Conservation (phyloP, 495 filamentous ascomycete genomes). For the Trichoderma reesei region DNA sequence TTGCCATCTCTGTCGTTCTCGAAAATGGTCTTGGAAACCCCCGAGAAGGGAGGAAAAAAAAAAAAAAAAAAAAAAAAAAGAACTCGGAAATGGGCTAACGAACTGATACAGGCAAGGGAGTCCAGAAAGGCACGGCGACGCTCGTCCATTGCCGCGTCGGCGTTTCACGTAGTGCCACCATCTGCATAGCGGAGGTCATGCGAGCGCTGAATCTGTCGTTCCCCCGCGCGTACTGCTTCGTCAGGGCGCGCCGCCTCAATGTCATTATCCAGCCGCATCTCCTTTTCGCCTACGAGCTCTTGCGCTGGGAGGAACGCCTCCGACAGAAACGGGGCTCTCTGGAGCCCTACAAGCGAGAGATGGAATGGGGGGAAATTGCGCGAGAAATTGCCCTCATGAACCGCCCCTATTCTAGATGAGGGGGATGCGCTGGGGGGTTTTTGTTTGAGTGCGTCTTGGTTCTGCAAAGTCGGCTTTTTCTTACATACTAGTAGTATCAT, state of each 20-base stretch:
- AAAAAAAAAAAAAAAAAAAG: too few species aligned
- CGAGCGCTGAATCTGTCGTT: conserved; percentile 66
- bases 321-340: conserved; percentile 28
- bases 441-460: too few species aligned
- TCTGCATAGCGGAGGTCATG: conserved; percentile 99
- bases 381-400: conserved; percentile 94
- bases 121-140: conserved; percentile 65
- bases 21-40: too few species aligned
- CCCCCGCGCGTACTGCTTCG: conserved; percentile 91
- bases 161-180: conserved; percentile 88
- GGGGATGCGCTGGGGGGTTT: too few species aligned
- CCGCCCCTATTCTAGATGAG: conserved; percentile 66
- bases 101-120: conserved; percentile 54
- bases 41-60: too few species aligned
- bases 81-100: conserved; percentile 4
- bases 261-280: conserved; percentile 57
- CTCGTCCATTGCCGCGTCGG: conserved; percentile 95
- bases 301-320: conserved; percentile 83
- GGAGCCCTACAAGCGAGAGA: conserved; percentile 49
- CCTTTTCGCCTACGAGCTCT: conserved; percentile 56
- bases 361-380: conserved; percentile 84
- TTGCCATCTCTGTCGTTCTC: neutral
- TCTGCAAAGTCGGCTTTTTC: neutral
- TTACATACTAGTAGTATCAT: too few species aligned
- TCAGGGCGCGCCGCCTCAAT: conserved; percentile 75